Conservation (phyloP, 2,329 filamentous ascomycete genomes). For the Colletotrichum sp. region DNA sequence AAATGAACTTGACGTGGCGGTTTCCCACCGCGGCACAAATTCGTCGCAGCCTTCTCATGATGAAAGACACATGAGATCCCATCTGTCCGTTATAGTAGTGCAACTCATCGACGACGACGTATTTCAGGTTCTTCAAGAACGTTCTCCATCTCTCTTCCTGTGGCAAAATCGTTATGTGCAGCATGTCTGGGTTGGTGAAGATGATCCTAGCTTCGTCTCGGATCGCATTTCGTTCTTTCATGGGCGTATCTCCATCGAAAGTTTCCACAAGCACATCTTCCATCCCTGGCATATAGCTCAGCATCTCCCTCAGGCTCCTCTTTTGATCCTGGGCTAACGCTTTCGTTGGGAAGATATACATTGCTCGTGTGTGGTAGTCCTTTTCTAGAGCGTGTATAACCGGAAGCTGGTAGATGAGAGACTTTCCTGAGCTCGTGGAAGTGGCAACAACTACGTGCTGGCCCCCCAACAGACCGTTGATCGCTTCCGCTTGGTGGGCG, state of each 20-base stretch:
- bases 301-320: conserved; percentile 83
- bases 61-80: conserved; percentile 90
- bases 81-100: conserved; percentile 97
- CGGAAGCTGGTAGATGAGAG: conserved; percentile 95
- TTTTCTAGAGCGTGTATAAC: conserved; percentile 86
- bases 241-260: conserved; percentile 93
- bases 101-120: conserved; percentile 89
- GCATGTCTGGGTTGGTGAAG: conserved; percentile 98
- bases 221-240: conserved; percentile 77
- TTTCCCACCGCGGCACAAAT: conserved; percentile 94
- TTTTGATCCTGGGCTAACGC: conserved; percentile 94
- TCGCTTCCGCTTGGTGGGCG: conserved; percentile 90
- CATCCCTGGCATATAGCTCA: conserved; percentile 79
- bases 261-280: conserved; percentile 84
- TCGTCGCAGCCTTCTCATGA: conserved; percentile 87
- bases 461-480: conserved; percentile 84
- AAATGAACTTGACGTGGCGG: conserved; percentile 83
- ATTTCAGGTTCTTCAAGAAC: conserved; percentile 88
- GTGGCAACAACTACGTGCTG: conserved; percentile 91
- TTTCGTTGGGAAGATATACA: conserved; percentile 99
- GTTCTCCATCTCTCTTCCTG: conserved; percentile 89
- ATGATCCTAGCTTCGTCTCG: conserved; percentile 90
- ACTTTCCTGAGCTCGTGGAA: conserved; percentile 96
- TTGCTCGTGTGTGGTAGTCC: conserved; percentile 78
- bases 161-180: conserved; percentile 91